Evolutionary conservation across 2,329 filamentous ascomycete genomes (phyloP), one percentile per base, ranked within the genome.

Genomic region (Penicillium brevicompactum): DNA sequence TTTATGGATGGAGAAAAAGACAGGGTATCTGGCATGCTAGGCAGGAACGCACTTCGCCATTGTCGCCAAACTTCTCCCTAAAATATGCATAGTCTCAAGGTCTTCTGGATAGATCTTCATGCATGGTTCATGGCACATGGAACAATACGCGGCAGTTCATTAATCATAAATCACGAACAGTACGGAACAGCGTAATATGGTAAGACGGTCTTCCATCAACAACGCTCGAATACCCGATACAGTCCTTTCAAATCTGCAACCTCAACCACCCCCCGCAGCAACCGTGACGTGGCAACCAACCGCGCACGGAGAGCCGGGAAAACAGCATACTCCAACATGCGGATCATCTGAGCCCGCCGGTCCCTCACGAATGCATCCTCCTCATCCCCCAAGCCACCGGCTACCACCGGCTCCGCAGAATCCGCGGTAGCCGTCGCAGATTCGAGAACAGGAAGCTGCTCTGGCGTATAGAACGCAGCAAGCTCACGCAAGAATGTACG

Each of bases 171-270:
- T 37, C 34, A 30, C 18, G 37, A 31, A 8, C 9, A 16, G 11
- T 44, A 38, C 9, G 14, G 31, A 41, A 50, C 18, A 45, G 7
- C 24, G n/a, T n/a, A 37, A 40, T 42, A 34, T 22, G 21, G 47
- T 37, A 14, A 4, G 24, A 49, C 14, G 9, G 30, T 31, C 5
- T 18, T 16, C 21, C 7, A 18, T 84, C 73, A 97, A 73, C 94
- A 97, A 51, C 94, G 80, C 76, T 99, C 94, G 80, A 99, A 99
- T 2, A 97, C 92, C 44, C 90, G 81, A 74, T 99, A 99, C 55
- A 99, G 71, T 0, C 92, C 92, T 74, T 96, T 97, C 56, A 97
- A 74, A 76, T 95, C 91, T 2, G 94, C 93, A 46, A 96, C 86
- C 74, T 99, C 93, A 45, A 96, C 77, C 10, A 96, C 85, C 0